phyloP scores from a whole-genome alignment of 768 basidiomycete species.

The Lentinula edodes region DNA sequence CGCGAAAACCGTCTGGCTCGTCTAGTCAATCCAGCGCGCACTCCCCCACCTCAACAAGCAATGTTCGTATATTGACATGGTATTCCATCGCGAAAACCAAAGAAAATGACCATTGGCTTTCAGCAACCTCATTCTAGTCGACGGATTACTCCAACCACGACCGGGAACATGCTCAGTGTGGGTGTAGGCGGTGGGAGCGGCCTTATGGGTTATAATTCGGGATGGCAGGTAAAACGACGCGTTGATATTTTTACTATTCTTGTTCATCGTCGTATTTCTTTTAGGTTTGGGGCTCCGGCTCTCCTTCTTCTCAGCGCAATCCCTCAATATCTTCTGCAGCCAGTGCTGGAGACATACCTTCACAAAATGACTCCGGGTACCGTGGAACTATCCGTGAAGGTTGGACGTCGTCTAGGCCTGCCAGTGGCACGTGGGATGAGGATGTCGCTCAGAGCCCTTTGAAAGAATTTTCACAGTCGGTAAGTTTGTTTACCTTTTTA shows the following conservation, averaged over 20 bases:
- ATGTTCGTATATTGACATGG: slow-evolving; percentile 33
- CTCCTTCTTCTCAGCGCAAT: slow-evolving; percentile 49
- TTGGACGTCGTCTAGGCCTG: slow-evolving; percentile 45
- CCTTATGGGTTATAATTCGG: slow-evolving; percentile 50
- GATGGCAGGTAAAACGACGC: slow-evolving; percentile 55
- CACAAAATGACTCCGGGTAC: slow-evolving; percentile 40
- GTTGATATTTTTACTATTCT: slow-evolving; percentile 1
- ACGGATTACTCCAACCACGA: slow-evolving; percentile 35
- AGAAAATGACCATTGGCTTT: slow-evolving; percentile 7
- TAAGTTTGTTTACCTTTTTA: slow-evolving; percentile 20
- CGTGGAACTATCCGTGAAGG: slow-evolving; percentile 41
- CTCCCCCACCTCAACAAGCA: slow-evolving; percentile 58
- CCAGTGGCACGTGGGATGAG: slow-evolving; percentile 61
- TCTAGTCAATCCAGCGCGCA: slow-evolving; percentile 60
- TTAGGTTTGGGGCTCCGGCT: slow-evolving; percentile 56
- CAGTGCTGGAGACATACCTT: slow-evolving; percentile 43
- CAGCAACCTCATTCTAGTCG: slow-evolving; percentile 36
- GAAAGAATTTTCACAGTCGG: slow-evolving; percentile 45
- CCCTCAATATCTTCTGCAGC: slow-evolving; percentile 57
- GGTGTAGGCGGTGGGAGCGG: slow-evolving; percentile 41
- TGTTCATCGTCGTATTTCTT: slow-evolving; percentile 11
- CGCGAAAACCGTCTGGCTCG: slow-evolving; percentile 66
- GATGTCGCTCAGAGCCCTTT: slow-evolving; percentile 36
- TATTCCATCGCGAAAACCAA: slow-evolving; percentile 4
- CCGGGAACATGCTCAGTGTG: slow-evolving; percentile 48